Evolutionary conservation across 2,329 filamentous ascomycete species (phyloP).

Genomic region (Cercospora sesami): DNA sequence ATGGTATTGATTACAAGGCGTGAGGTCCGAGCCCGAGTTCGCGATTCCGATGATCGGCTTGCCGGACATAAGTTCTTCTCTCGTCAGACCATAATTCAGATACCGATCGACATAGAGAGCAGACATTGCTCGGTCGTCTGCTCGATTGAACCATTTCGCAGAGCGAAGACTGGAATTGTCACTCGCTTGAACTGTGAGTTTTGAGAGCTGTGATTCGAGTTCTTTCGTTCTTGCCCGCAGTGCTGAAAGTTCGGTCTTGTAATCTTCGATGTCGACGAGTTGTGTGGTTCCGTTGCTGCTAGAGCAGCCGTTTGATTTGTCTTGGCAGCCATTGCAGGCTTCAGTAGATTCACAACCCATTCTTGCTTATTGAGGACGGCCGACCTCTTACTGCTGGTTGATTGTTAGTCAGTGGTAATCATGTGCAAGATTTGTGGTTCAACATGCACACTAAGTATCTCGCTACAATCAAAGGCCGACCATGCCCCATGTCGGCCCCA

Average conservation of each 20-base stretch:
- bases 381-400: not conserved
- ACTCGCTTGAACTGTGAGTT: conserved; percentile 21
- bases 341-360: conserved; percentile 14
- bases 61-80: conserved; percentile 33
- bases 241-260: conserved; percentile 34
- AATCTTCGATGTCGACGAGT: conserved; percentile 36
- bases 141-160: conserved; percentile 34
- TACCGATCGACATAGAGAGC: conserved; percentile 38
- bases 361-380: not conserved
- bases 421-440: not conserved
- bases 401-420: not conserved
- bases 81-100: conserved; percentile 35
- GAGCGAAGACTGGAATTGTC: conserved; percentile 29
- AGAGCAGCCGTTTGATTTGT: conserved; percentile 17
- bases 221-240: conserved; percentile 34
- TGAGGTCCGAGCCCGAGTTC: conserved; percentile 36
- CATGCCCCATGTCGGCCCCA: not conserved
- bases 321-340: conserved; percentile 26
- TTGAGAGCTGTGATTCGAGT: conserved; percentile 33
- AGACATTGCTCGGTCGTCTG: conserved; percentile 35
- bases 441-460: not conserved
- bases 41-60: conserved; percentile 38
- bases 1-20: conserved; percentile 37
- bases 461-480: conserved; percentile 4
- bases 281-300: conserved; percentile 6